Percentiles rank a stretch among this genome's conserved stretches.
Evolutionary conservation across 2,329 filamentous ascomycete species (phyloP).

Genomic region (Trichoderma citrinoviride): DNA sequence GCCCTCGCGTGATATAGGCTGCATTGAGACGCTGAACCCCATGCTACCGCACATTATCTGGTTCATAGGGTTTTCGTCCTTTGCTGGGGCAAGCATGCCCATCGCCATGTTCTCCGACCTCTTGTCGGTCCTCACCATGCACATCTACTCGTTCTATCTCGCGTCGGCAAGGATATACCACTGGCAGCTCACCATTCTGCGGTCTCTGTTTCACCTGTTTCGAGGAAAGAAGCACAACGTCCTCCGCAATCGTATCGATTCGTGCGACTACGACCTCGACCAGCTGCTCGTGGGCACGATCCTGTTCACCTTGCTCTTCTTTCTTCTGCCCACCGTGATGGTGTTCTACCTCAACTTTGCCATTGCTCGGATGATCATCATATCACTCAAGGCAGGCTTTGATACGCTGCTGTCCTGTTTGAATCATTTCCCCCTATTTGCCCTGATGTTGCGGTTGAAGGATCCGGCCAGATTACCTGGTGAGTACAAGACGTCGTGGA

Average conservation of each 20-base stretch:
- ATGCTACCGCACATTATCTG: slow-evolving; percentile 83
- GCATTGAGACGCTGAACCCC: slow-evolving; percentile 73
- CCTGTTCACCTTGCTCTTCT: slow-evolving; percentile 91
- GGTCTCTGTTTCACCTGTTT: slow-evolving; percentile 97
- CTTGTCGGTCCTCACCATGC: slow-evolving; percentile 83
- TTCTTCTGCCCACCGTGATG: slow-evolving; percentile 87
- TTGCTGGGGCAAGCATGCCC: slow-evolving; percentile 94
- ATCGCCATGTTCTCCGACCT: slow-evolving; percentile 95
- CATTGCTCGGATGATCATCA: slow-evolving; percentile 89
- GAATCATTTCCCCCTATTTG: slow-evolving; percentile 97
- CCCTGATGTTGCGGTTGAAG: slow-evolving; percentile 92
- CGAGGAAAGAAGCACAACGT: slow-evolving; percentile 98
- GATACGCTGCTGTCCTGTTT: slow-evolving; percentile 90
- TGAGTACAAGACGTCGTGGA: slow-evolving; percentile 34
- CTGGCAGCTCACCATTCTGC: slow-evolving; percentile 96
- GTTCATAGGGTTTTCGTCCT: slow-evolving; percentile 90
- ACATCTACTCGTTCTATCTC: slow-evolving; percentile 98
- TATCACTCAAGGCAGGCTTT: slow-evolving; percentile 83
- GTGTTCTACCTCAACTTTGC: slow-evolving; percentile 98
- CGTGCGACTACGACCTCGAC: slow-evolving; percentile 97
- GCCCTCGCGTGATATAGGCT: slow-evolving; percentile 50
- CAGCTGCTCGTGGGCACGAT: slow-evolving; percentile 96
- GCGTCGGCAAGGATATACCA: slow-evolving; percentile 96
- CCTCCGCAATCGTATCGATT: slow-evolving; percentile 94
- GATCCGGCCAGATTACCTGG: slow-evolving; percentile 87